Evolutionary conservation across 495 filamentous ascomycete species (phyloP).

Genomic region (Lasiosphaeriaceae sp.): DNA sequence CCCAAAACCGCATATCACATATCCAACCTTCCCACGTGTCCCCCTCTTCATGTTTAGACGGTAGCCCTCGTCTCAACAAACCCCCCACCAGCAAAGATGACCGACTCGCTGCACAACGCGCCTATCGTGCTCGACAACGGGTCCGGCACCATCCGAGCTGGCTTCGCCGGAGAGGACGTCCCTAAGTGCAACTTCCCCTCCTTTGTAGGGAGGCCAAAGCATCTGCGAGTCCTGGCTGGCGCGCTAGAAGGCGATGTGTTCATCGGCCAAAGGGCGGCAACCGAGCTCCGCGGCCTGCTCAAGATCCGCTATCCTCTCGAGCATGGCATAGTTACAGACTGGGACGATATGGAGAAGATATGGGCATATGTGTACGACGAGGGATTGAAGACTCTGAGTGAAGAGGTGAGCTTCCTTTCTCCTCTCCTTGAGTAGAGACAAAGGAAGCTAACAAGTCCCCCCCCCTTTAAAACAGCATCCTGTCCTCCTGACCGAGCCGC

Average conservation of each 20-base stretch:
- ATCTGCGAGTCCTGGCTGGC: slow-evolving; percentile 90
- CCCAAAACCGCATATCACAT: too few relatives aligned
- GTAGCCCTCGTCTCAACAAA: neutral
- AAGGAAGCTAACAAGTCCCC: slow-evolving; percentile 8
- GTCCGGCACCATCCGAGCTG: slow-evolving; percentile 93
- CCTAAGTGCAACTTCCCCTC: slow-evolving; percentile 98
- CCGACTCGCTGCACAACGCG: slow-evolving; percentile 88
- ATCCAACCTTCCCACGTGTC: neutral
- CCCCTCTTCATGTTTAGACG: neutral
- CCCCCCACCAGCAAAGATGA: slow-evolving; percentile 43
- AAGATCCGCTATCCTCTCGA: slow-evolving; percentile 95
- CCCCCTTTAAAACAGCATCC: slow-evolving; percentile 60
- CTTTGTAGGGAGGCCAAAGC: slow-evolving; percentile 94
- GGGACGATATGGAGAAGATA: slow-evolving; percentile 99
- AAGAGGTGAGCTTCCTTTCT: slow-evolving; percentile 62
- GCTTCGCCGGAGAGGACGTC: slow-evolving; percentile 92
- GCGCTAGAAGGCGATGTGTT: slow-evolving; percentile 96
- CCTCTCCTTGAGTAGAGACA: neutral
- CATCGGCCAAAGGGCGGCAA: slow-evolving; percentile 84
- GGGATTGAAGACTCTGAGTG: slow-evolving; percentile 86
- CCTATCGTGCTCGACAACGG: slow-evolving; percentile 99
- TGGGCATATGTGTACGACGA: slow-evolving; percentile 72
- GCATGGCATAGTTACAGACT: slow-evolving; percentile 98
- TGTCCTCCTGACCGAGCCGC: slow-evolving; percentile 93
- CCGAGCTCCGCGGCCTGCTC: slow-evolving; percentile 86